Percentiles rank a stretch among this genome's conserved stretches.
Conservation (phyloP, 2,329 filamentous ascomycete genomes). For the Hysterium pulicare region DNA sequence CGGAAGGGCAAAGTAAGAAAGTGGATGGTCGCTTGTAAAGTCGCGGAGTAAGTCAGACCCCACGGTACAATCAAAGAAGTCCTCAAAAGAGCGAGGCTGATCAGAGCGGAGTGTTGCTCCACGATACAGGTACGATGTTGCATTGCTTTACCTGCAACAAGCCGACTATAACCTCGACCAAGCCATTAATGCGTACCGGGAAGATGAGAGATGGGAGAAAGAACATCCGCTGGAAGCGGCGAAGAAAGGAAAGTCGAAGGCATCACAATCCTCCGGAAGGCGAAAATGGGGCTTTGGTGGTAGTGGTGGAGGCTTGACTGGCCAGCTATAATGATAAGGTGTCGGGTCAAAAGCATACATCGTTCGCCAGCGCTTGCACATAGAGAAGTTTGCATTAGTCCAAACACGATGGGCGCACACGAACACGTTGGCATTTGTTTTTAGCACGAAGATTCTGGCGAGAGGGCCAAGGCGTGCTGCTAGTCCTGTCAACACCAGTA, state of each 20-base stretch:
- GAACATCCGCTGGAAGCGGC: slow-evolving; percentile 57
- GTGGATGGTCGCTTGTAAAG: slow-evolving; percentile 78
- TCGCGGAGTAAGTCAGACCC: slow-evolving; percentile 61
- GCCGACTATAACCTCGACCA: slow-evolving; percentile 62
- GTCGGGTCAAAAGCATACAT: background rate
- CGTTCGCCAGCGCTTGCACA: background rate
- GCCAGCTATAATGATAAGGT: slow-evolving; percentile 27
- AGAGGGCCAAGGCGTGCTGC: too few relatives aligned
- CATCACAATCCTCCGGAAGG: slow-evolving; percentile 19
- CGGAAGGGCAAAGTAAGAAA: slow-evolving; percentile 68
- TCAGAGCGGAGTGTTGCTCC: slow-evolving; percentile 32
- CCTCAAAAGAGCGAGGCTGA: slow-evolving; percentile 24
- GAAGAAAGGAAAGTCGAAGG: slow-evolving; percentile 43
- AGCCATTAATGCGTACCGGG: slow-evolving; percentile 63
- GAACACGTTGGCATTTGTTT: too few relatives aligned
- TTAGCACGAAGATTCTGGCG: too few relatives aligned
- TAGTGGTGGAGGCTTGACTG: slow-evolving; percentile 30
- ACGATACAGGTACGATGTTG: slow-evolving; percentile 60
- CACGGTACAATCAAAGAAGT: background rate
- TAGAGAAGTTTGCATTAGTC: background rate
- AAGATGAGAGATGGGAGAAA: slow-evolving; percentile 73
- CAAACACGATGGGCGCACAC: too few relatives aligned
- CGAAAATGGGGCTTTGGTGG: slow-evolving; percentile 35
- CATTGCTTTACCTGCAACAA: slow-evolving; percentile 71
- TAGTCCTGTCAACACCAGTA: too few relatives aligned